These are phyloP conservation scores for Vaccinium darrowii DNA, from an alignment of 148 eudicot species.

Conservation along the genomic window DNA sequence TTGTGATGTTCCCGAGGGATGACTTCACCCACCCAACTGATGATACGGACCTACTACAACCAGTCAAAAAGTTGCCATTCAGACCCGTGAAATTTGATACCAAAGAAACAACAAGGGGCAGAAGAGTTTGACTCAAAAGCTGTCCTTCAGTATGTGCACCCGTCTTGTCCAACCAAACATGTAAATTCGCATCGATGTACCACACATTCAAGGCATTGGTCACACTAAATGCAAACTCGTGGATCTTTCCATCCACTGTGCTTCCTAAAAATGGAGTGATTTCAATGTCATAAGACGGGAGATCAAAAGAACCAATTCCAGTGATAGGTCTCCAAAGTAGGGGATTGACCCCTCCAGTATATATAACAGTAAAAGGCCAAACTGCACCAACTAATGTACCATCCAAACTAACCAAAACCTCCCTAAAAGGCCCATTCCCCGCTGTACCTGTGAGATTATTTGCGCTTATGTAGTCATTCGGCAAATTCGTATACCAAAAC, in stretches of 20 bases:
- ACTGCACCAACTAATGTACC: slow-evolving; percentile 62
- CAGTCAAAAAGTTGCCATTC: slow-evolving; percentile 57
- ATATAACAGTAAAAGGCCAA: slow-evolving; percentile 88
- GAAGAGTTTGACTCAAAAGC: slow-evolving; percentile 28
- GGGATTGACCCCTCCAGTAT: slow-evolving; percentile 87
- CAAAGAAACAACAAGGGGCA: slow-evolving; percentile 25
- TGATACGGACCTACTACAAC: slow-evolving; percentile 41
- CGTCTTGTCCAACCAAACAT: slow-evolving; percentile 74
- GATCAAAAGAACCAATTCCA: slow-evolving; percentile 82
- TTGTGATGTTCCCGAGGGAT: slow-evolving; percentile 56
- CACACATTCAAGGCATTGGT: slow-evolving; percentile 82
- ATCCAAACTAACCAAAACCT: slow-evolving; percentile 74
- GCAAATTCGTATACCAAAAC: slow-evolving; percentile 71
- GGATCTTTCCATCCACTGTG: slow-evolving; percentile 66
- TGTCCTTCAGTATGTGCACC: slow-evolving; percentile 42
- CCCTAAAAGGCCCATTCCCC: slow-evolving; percentile 86
- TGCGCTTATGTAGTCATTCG: slow-evolving; percentile 56
- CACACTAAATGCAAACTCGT: slow-evolving; percentile 60
- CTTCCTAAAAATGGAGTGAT: slow-evolving; percentile 77
- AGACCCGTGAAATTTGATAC: slow-evolving; percentile 50
- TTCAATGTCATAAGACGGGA: slow-evolving; percentile 79
- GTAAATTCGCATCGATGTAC: slow-evolving; percentile 89
- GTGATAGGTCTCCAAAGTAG: slow-evolving; percentile 86
- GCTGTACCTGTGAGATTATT: slow-evolving; percentile 49
- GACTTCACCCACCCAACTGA: slow-evolving; percentile 71